phyloP scores from a whole-genome alignment of 176 grass and related monocot genomes.

The Bothriochloa decipiens region DNA sequence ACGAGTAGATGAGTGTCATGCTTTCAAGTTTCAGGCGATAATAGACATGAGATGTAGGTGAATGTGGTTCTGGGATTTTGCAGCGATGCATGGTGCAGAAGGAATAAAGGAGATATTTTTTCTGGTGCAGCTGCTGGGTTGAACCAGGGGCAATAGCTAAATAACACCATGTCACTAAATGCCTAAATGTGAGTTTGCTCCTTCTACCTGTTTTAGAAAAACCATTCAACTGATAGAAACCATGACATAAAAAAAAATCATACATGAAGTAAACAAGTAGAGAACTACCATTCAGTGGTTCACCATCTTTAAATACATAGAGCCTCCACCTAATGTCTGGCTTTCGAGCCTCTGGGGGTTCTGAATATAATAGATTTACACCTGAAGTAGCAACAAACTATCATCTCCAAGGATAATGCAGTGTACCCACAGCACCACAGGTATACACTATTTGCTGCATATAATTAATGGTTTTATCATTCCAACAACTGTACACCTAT shows the following conservation, averaged over 20 bases:
- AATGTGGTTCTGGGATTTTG: background rate
- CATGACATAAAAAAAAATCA: slow-evolving; percentile 24
- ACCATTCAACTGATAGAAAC: background rate
- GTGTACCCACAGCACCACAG: background rate
- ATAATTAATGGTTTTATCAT: background rate
- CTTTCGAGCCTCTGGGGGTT: slow-evolving; percentile 81
- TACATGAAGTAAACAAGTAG: slow-evolving; percentile 33
- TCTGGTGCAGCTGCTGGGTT: too few species aligned
- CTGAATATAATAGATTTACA: slow-evolving; percentile 81
- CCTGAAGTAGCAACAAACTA: slow-evolving; percentile 55
- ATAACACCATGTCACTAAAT: background rate
- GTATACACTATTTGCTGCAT: slow-evolving; percentile 11
- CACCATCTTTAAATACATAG: slow-evolving; percentile 94
- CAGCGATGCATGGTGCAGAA: background rate
- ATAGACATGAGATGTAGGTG: background rate
- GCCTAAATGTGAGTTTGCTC: background rate
- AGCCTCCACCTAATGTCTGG: slow-evolving; percentile 87
- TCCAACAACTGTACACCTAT: background rate
- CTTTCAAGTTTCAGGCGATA: background rate
- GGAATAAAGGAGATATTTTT: background rate
- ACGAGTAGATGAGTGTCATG: background rate
- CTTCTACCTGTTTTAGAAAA: background rate
- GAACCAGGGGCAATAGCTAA: background rate
- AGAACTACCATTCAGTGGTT: slow-evolving; percentile 74
- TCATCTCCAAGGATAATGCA: slow-evolving; percentile 2